Evolutionary conservation across 352 stramenopile species (phyloP).

Genomic region (Phytopythium montanum): DNA sequence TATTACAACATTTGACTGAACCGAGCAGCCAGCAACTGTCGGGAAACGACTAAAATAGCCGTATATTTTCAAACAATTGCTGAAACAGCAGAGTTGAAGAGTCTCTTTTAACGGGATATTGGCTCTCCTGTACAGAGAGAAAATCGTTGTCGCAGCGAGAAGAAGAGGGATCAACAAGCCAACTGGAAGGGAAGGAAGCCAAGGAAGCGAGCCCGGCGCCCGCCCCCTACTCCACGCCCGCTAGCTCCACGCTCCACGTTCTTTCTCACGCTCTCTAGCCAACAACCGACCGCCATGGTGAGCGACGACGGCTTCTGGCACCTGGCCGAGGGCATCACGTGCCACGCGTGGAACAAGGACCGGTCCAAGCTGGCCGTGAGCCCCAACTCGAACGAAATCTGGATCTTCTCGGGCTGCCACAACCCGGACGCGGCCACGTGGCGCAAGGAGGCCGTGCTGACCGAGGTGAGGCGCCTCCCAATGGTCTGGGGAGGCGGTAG

Average conservation of each 20-base stretch:
- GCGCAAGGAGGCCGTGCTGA: constrained; percentile 83
- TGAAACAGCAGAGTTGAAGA: constrained; percentile 25
- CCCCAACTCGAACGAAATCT: constrained; percentile 92
- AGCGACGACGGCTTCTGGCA: constrained; percentile 68
- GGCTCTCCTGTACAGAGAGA: constrained; percentile 30
- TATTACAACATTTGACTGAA: no score
- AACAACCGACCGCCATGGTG: constrained; percentile 9
- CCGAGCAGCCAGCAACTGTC: no score
- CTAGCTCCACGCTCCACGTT: no score
- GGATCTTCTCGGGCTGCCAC: constrained; percentile 89
- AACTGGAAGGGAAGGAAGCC: constrained; percentile 17
- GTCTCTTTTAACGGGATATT: constrained; percentile 20
- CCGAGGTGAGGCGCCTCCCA: constrained; percentile 40
- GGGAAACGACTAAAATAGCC: no score
- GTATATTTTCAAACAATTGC: background rate
- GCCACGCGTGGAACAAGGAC: constrained; percentile 92
- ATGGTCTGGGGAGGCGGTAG: background rate
- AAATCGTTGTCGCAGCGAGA: constrained; percentile 8
- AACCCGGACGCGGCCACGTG: constrained; percentile 71
- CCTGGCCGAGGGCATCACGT: constrained; percentile 82
- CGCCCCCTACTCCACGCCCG: no score
- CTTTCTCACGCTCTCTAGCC: no score
- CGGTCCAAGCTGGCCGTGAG: constrained; percentile 88
- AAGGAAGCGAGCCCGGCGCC: background rate
- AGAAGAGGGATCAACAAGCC: constrained; percentile 8